Conservation (phyloP, 257 asterid genomes). For the Ilex aquifolium region DNA sequence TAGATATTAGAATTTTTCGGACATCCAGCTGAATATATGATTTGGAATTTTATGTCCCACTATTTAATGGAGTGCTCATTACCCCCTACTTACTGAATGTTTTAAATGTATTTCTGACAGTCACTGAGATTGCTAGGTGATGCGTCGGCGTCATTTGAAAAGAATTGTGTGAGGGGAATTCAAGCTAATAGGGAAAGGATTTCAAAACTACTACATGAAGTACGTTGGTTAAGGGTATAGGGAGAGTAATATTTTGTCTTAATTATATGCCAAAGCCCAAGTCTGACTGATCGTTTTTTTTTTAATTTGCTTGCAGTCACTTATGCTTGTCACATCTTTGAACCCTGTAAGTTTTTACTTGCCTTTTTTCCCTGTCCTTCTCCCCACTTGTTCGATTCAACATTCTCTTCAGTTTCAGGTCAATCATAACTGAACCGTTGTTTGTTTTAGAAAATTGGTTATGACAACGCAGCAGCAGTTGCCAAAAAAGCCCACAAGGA, state of each 20-base stretch:
- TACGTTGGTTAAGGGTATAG: slow-evolving; percentile 23
- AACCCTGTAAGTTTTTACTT: slow-evolving; percentile 67
- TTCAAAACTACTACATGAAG: slow-evolving; percentile 81
- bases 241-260: slow-evolving; percentile 5
- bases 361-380: neutral
- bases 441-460: slow-evolving; percentile 79
- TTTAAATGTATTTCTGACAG: slow-evolving; percentile 25
- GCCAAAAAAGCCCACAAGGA: slow-evolving; percentile 99
- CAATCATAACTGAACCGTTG: slow-evolving; percentile 3
- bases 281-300: slow-evolving; percentile 8
- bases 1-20: no score
- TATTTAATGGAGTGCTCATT: no score
- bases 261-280: slow-evolving; percentile 7
- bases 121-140: slow-evolving; percentile 91
- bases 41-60: no score
- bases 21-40: no score
- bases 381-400: neutral
- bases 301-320: slow-evolving; percentile 59
- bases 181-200: slow-evolving; percentile 88
- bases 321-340: slow-evolving; percentile 95
- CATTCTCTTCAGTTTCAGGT: neutral
- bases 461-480: slow-evolving; percentile 90
- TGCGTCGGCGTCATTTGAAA: slow-evolving; percentile 92
- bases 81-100: no score
- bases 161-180: slow-evolving; percentile 92